phyloP scores from a whole-genome alignment of 208 protist species.

The Leishmania tarentolae region DNA sequence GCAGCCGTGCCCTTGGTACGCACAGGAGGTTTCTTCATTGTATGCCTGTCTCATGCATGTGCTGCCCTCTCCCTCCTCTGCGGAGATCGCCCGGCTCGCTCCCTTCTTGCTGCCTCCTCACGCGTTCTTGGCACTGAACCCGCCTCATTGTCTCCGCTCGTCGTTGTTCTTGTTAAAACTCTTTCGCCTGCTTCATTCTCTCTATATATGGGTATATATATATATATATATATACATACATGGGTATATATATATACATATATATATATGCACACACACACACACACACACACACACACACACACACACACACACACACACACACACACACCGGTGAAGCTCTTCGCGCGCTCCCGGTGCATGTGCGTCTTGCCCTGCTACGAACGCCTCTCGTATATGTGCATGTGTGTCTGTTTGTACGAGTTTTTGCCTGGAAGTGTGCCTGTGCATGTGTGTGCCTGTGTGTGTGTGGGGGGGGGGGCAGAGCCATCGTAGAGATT shows the following conservation, averaged over 20 bases:
- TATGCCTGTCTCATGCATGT: not conserved
- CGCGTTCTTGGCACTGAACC: not conserved
- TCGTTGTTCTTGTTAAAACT: not conserved
- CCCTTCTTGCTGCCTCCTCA: not conserved
- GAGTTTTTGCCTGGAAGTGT: not conserved
- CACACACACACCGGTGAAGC: not conserved
- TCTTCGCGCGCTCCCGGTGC: constrained; percentile 9
- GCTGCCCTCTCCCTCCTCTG: not conserved
- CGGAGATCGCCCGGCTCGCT: not conserved
- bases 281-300: not conserved
- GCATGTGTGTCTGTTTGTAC: too few relatives aligned
- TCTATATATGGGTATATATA: not conserved
- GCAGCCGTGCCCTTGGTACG: not conserved
- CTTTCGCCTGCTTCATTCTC: not conserved
- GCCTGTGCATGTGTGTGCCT: not conserved
- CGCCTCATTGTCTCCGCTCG: not conserved
- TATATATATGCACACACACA: too few relatives aligned
- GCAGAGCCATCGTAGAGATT: too few relatives aligned
- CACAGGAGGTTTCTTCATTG: not conserved
- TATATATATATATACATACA: not conserved
- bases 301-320: not conserved
- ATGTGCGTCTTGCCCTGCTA: not conserved
- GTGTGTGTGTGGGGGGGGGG: not conserved
- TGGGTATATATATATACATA: too few relatives aligned
- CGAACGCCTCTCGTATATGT: too few relatives aligned